A percentile compares a stretch with the other conserved stretches of the same genome.
Conservation (phyloP, 208 protist genomes). For the Crithidia fasciculata region DNA sequence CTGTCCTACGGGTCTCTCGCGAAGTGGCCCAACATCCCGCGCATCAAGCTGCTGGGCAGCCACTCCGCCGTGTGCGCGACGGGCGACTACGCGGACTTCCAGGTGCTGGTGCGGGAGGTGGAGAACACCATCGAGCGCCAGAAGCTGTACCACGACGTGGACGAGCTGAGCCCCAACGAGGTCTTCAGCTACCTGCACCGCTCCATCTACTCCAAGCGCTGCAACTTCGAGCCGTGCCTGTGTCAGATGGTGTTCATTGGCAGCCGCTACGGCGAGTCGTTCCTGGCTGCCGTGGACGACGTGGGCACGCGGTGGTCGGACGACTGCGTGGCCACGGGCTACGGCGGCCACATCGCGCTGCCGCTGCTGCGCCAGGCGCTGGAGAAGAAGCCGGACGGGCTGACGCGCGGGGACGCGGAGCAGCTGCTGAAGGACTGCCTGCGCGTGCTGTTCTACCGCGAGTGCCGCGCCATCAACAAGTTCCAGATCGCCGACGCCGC, state of each 20-base stretch:
- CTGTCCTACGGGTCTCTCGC: slow-evolving; percentile 97
- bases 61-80: slow-evolving; percentile 91
- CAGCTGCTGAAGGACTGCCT: slow-evolving; percentile 92
- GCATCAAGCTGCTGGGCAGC: slow-evolving; percentile 90
- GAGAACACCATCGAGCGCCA: slow-evolving; percentile 82
- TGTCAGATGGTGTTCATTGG: slow-evolving; percentile 96
- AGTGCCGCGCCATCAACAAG: slow-evolving; percentile 96
- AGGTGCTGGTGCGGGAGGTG: slow-evolving; percentile 87
- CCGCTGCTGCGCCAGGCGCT: slow-evolving; percentile 94
- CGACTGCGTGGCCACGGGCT: slow-evolving; percentile 94
- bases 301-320: slow-evolving; percentile 95
- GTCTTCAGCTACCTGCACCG: slow-evolving; percentile 95
- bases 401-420: slow-evolving; percentile 89
- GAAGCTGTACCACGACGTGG: slow-evolving; percentile 79
- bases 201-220: slow-evolving; percentile 94
- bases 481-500: slow-evolving; percentile 92
- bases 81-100: slow-evolving; percentile 98
- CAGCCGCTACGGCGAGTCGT: slow-evolving; percentile 79
- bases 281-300: slow-evolving; percentile 95
- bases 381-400: slow-evolving; percentile 70
- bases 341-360: slow-evolving; percentile 95
- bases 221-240: slow-evolving; percentile 96
- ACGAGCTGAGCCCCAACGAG: slow-evolving; percentile 80
- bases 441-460: slow-evolving; percentile 97
- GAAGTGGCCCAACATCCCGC: slow-evolving; percentile 93